Base-by-base conservation (phyloP, 2,329 filamentous ascomycete species). In the Arthrobotrys conoides region DNA sequence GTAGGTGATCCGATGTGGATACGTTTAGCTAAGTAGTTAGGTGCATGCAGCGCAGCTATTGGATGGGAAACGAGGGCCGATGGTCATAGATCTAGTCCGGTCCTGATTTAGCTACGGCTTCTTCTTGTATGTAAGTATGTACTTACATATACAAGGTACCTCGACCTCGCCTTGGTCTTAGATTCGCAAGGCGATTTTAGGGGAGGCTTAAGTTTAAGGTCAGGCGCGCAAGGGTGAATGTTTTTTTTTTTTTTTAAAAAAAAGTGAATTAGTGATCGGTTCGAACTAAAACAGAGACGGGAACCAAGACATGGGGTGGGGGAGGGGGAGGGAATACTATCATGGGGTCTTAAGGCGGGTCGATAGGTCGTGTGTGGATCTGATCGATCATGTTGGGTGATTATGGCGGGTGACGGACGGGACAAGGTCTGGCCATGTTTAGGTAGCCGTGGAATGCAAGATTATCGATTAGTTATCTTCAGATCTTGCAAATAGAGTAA, bases 1-100 rank as follows among this genome's bases (percentile, higher is more conserved):
- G 41, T 51, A 41, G 71, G 53, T 59, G 72, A 76, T 71, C 73
- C 63, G 67, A 71, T 5, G 73, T 66, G 65, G 61, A 66, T 77
- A 33, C 65, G 65, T 63, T 44, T 51, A n/a, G 57, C 41, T 30
- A 10, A 38, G 27, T 48, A 30, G 30, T 30, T 59, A 61, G 57
- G 51, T 67, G 22, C 18, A 48, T 16, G 12, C 3, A 30, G 27
- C 3, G 6, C 14, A n/a, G 41, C n/a, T 20, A 46, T 46, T 46
- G 44, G 44, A 20, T 20, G 73, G 30, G 67, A 67, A 73, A 55
- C 51, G 38, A 61, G 41, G 24, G 22, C 64, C 53, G 61, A 63
- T 53, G 41, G 20, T 9, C 49, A 61, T n/a, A 75, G 64, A 69
- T 75, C 46, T 27, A 51, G 27, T 61, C 18, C 27, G 38, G 38